Evolutionary conservation across 371 early-diverging fungal species (phyloP).

Genomic region (Rhizomucor miehei): DNA sequence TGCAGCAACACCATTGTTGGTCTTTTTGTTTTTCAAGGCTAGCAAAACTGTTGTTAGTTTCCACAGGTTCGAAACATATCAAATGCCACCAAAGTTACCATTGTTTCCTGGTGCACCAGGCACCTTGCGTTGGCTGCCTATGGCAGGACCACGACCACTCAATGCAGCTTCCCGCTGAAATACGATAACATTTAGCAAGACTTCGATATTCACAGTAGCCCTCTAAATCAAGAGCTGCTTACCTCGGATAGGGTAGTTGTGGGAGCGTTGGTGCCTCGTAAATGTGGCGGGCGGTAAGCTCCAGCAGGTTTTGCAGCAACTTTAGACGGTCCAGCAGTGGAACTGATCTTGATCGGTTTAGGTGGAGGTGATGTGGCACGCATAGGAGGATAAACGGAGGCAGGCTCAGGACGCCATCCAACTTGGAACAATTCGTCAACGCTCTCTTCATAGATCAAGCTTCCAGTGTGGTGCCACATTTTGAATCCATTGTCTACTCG

Average conservation of each 20-base stretch:
- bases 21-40: constrained; percentile 1
- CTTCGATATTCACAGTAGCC: neutral
- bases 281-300: constrained; percentile 80
- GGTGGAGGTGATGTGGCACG: constrained; percentile 66
- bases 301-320: constrained; percentile 50
- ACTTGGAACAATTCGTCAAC: constrained; percentile 90
- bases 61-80: too few species aligned
- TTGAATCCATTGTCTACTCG: constrained; percentile 97
- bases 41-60: too few species aligned
- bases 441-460: constrained; percentile 70
- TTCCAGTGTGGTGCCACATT: constrained; percentile 95
- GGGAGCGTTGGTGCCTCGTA: constrained; percentile 53
- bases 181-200: neutral
- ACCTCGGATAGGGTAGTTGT: constrained; percentile 47
- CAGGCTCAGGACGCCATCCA: constrained; percentile 66
- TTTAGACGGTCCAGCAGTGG: constrained; percentile 18
- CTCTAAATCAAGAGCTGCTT: neutral
- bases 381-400: constrained; percentile 67
- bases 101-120: constrained; percentile 22
- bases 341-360: constrained; percentile 38
- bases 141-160: constrained; percentile 26
- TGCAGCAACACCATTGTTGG: constrained; percentile 7
- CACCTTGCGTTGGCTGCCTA: constrained; percentile 23
- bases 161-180: constrained; percentile 29
- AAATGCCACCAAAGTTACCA: too few species aligned